Base-by-base conservation (phyloP, 352 stramenopile genomes). In the Blastocystis sp. region DNA sequence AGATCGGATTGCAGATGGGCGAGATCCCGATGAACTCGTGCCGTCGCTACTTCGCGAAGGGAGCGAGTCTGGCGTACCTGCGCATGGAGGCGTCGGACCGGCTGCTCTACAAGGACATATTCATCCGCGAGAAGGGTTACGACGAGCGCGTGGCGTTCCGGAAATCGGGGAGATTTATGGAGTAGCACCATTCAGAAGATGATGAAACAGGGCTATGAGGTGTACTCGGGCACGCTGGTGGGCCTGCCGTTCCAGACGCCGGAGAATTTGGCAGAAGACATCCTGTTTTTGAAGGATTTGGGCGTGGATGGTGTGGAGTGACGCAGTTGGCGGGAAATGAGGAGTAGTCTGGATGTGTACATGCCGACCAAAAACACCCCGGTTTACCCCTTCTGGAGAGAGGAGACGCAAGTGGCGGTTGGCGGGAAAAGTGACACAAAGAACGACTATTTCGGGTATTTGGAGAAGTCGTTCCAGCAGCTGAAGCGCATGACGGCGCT, bases 31-130 rank as follows among this genome's bases (percentile, higher is more conserved):
- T 61, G 2, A 79, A 79, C 43, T 62, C 69, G 17, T 14, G 41
- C 28, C 28, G 43, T 19, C 69, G 69, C 5, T 79, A 61, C 52
- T 62, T 40, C 34, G 40, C 61, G 21, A 79, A 79, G 19, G 69
- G 69, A 61, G 69, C 69, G 11, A 61, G 23, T 40, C 28, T 52
- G 19, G 34, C 62, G 34, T 79, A 79, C 52, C 21, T 79, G 52
- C 69, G 69, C 5, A 79, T 79, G 69, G 69, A 79, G 23, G 69
- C 69, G 34, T 23, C 43, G 21, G 69, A 79, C 34, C 69, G 69
- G 3, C 69, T 79, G 7, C 69, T 79, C 43, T 79, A 79, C 52
- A 79, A 79, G 69, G 69, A 79, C 23, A 45, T 79, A 11, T 79
- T 79, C 34, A 79, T 79, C 43, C 69, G 69, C 10, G 69, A 79